These are phyloP conservation scores for Delphinella strobiligena DNA, from an alignment of 2,329 filamentous ascomycete species.

Conservation along the genomic window DNA sequence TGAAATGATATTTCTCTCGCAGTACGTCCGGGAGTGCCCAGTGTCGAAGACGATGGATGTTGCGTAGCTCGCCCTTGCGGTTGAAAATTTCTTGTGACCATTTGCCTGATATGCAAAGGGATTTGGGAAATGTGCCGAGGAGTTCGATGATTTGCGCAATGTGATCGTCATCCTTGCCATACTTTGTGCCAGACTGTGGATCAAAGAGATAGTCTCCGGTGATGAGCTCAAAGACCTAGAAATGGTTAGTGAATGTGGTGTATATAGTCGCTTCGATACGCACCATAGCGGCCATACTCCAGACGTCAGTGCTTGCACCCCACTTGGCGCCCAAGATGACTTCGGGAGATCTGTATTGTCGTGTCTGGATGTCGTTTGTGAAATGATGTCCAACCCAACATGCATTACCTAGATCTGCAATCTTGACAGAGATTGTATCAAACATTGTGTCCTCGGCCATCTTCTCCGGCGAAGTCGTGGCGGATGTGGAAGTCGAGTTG, in stretches of 20 bases:
- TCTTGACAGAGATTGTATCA: constrained; percentile 94
- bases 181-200: constrained; percentile 95
- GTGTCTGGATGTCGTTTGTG: constrained; percentile 96
- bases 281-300: constrained; percentile 99
- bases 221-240: constrained; percentile 87
- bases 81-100: constrained; percentile 99
- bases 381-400: constrained; percentile 99
- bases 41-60: constrained; percentile 91
- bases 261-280: too few relatives aligned
- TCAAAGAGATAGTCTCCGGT: constrained; percentile 98
- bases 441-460: constrained; percentile 46
- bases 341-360: constrained; percentile 93
- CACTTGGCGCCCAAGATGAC: constrained; percentile 95
- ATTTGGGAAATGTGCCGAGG: constrained; percentile 84
- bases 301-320: constrained; percentile 98
- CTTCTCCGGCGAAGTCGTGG: constrained; percentile 42
- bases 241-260: constrained; percentile 11
- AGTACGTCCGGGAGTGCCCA: constrained; percentile 92
- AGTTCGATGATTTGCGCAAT: constrained; percentile 98
- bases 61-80: constrained; percentile 88
- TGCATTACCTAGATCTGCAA: constrained; percentile 93
- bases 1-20: constrained; percentile 93
- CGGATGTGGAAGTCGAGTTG: constrained; percentile 48
- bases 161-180: constrained; percentile 98
- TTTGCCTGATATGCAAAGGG: constrained; percentile 81